Base-by-base conservation (phyloP, 1,284 basidiomycete genomes). In the Waitea zeae region DNA sequence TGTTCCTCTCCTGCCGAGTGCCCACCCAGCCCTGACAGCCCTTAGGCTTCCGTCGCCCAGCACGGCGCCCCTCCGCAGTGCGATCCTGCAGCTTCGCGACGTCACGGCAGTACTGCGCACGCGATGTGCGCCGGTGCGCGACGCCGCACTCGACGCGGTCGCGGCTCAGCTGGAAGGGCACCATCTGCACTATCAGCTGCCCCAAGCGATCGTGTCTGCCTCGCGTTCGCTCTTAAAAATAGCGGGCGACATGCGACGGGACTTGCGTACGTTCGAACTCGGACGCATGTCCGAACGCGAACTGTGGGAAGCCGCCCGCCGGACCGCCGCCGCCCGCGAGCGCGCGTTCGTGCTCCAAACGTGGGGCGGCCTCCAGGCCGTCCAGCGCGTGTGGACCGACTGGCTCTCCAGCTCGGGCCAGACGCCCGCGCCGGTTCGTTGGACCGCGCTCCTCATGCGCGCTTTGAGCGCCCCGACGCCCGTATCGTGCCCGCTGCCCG, bases 91-190 rank as follows among this genome's bases (percentile, higher is more conserved):
- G 37, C 52, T 77, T 17, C 59, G 58, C 27, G 67, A 71, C 36
- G 50, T 69, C 12, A 50, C 77, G 9, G 34, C 39, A 1, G 56
- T 60, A 12, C 52, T 82, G 7, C 59, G 58, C 5, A 48, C 65
- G 40, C 65, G 75, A 33, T 81, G 77, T 37, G 72, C 79, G 0
- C 78, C 80, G 2, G 55, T 60, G 4, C 63, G 76, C 15, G 79
- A 83, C 44, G 41, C 49, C 2, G n/a, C n/a, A n/a, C n/a, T n/a
- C n/a, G n/a, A n/a, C n/a, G n/a, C n/a, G n/a, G n/a, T n/a, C n/a
- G n/a, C n/a, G n/a, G n/a, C n/a, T n/a, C 36, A 48, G 5, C 48
- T 80, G 2, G 56, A 61, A 33, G 48, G 58, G 14, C 41, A 17
- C 41, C 48, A 14, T 34, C 42, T 13, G 34, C 36, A 15, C 39